A percentile compares a stretch with the other conserved stretches of the same genome.
phyloP scores from a whole-genome alignment of 2,329 filamentous ascomycete species.

The Paecilomyces dactylethromorphus region DNA sequence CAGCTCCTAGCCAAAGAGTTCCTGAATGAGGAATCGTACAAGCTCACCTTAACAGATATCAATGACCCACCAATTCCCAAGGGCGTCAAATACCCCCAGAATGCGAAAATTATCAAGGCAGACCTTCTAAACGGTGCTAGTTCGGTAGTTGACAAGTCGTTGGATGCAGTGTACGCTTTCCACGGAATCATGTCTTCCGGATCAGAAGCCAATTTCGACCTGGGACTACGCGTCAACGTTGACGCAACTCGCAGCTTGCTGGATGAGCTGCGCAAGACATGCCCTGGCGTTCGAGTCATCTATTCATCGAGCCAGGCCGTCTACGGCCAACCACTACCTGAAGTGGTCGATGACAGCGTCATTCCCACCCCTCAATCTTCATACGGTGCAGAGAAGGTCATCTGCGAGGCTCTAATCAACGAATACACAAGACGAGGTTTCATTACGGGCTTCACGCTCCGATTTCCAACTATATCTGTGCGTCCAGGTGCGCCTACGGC shows the following conservation, averaged over 20 bases:
- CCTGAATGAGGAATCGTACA: slow-evolving; percentile 41
- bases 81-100: slow-evolving; percentile 42
- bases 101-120: slow-evolving; percentile 45
- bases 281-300: slow-evolving; percentile 51
- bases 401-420: slow-evolving; percentile 57
- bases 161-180: slow-evolving; percentile 54
- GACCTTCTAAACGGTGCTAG: slow-evolving; percentile 45
- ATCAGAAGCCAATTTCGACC: slow-evolving; percentile 55
- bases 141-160: slow-evolving; percentile 32
- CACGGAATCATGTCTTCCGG: slow-evolving; percentile 64
- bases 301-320: slow-evolving; percentile 59
- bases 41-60: slow-evolving; percentile 53
- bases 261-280: slow-evolving; percentile 44
- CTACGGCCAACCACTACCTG: slow-evolving; percentile 53
- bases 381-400: slow-evolving; percentile 58
- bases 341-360: slow-evolving; percentile 45
- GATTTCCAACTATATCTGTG: slow-evolving; percentile 57
- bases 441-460: slow-evolving; percentile 52
- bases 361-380: slow-evolving; percentile 55
- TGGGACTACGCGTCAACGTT: slow-evolving; percentile 56
- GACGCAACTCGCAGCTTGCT: slow-evolving; percentile 52
- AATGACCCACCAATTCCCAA: slow-evolving; percentile 46
- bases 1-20: slow-evolving; percentile 54
- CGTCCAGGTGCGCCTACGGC: slow-evolving; percentile 54
- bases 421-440: slow-evolving; percentile 55